Conservation (phyloP, 345 rosid genomes). For the Litchi chinensis region DNA sequence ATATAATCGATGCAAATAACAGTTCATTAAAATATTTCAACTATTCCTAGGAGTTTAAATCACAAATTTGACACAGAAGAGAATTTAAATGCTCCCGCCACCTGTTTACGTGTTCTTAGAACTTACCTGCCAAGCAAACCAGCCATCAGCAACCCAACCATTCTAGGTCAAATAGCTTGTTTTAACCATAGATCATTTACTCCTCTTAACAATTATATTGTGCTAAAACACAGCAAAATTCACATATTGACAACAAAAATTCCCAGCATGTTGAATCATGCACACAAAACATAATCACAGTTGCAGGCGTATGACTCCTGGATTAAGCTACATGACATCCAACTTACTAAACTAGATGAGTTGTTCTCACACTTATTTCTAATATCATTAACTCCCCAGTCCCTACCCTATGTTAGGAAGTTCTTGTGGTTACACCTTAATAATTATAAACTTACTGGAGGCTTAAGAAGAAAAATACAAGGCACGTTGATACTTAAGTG, state of each 20-base stretch:
- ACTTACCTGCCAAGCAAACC: background rate
- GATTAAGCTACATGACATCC: background rate
- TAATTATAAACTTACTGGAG: too few relatives aligned
- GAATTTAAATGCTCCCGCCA: background rate
- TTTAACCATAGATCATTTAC: background rate
- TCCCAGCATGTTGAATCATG: background rate
- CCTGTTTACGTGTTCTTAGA: background rate
- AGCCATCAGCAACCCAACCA: background rate
- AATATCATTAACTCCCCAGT: background rate
- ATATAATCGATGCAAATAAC: background rate
- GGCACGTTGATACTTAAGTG: background rate
- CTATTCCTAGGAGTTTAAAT: background rate
- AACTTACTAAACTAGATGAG: background rate
- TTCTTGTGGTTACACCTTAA: too few relatives aligned
- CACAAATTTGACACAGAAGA: slow-evolving; percentile 5
- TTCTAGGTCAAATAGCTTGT: background rate
- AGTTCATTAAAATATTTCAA: background rate
- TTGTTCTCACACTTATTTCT: background rate
- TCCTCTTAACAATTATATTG: background rate
- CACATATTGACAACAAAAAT: background rate
- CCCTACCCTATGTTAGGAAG: too few relatives aligned
- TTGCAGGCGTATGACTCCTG: background rate
- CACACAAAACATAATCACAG: background rate
- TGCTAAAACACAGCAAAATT: background rate
- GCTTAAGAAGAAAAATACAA: background rate